A percentile compares a stretch with the other conserved stretches of the same genome.
Conservation (phyloP, 805 yeast genomes). For the Nakazawaea peltata region DNA sequence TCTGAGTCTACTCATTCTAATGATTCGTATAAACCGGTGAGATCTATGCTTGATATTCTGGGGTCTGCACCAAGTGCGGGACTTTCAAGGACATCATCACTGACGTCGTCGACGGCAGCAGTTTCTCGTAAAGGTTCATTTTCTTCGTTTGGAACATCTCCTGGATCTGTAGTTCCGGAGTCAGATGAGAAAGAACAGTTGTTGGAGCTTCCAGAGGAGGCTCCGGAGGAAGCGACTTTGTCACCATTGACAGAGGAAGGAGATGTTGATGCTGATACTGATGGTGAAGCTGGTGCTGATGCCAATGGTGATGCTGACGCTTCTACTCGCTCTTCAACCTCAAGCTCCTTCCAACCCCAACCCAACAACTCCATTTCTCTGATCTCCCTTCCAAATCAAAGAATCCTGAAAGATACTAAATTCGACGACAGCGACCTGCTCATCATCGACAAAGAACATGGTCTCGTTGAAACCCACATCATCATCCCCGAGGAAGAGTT, state of each 20-base stretch:
- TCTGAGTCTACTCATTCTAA: conserved; percentile 1
- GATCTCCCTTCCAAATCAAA: conserved; percentile 1
- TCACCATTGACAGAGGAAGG: not conserved
- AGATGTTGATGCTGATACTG: not conserved
- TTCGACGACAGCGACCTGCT: conserved; percentile 3
- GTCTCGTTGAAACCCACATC: conserved; percentile 5
- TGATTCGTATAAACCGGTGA: conserved; percentile 6
- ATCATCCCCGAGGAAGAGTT: conserved; percentile 5
- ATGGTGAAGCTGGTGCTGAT: not conserved
- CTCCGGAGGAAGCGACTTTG: not conserved
- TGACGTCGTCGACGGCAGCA: conserved; percentile 4
- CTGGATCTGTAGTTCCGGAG: conserved; percentile 6
- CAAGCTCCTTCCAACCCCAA: no score
- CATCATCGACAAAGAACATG: conserved; percentile 6
- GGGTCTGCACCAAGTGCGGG: not conserved
- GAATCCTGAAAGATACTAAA: not conserved
- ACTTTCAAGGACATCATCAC: no score
- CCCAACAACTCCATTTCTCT: not conserved
- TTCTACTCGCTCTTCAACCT: not conserved
- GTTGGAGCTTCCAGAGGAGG: not conserved
- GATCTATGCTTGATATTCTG: conserved; percentile 9
- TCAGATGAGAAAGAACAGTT: no score
- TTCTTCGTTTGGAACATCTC: conserved; percentile 14
- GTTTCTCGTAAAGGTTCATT: conserved; percentile 1
- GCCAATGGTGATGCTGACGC: not conserved